Evolutionary conservation across 345 rosid species (phyloP).

Genomic region (Citrus sp.): DNA sequence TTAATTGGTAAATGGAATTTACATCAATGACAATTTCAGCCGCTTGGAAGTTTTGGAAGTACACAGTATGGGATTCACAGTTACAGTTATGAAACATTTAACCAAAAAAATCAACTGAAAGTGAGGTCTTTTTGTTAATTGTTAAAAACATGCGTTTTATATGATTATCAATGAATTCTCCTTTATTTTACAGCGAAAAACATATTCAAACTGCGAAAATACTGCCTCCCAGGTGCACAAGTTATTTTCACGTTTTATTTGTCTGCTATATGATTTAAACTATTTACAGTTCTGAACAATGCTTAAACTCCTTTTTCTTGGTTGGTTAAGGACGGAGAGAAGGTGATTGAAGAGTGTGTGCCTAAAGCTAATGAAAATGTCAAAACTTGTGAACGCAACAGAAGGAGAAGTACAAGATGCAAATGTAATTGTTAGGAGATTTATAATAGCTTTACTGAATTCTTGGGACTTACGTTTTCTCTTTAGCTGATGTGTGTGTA

Average conservation of each 20-base stretch:
- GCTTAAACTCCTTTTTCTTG: neutral
- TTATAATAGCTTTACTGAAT: constrained; percentile 6
- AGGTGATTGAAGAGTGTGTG: constrained; percentile 16
- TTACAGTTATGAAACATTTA: neutral
- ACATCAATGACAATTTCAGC: neutral
- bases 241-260: neutral
- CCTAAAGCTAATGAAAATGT: constrained; percentile 16
- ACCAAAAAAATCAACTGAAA: neutral
- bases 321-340: constrained; percentile 25
- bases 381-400: constrained; percentile 24
- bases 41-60: neutral
- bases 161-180: neutral
- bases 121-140: neutral
- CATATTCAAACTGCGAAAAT: constrained; percentile 6
- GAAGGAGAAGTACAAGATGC: constrained; percentile 42
- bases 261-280: neutral
- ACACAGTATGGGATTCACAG: neutral
- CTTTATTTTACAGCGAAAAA: constrained; percentile 25
- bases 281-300: neutral
- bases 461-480: neutral
- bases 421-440: constrained; percentile 31
- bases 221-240: constrained; percentile 17
- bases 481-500: neutral
- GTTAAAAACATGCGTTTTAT: neutral
- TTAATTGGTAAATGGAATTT: neutral